These are phyloP conservation scores for Clonostachys rhizophaga DNA, from an alignment of 2,329 filamentous ascomycete genomes.

Conservation along the genomic window DNA sequence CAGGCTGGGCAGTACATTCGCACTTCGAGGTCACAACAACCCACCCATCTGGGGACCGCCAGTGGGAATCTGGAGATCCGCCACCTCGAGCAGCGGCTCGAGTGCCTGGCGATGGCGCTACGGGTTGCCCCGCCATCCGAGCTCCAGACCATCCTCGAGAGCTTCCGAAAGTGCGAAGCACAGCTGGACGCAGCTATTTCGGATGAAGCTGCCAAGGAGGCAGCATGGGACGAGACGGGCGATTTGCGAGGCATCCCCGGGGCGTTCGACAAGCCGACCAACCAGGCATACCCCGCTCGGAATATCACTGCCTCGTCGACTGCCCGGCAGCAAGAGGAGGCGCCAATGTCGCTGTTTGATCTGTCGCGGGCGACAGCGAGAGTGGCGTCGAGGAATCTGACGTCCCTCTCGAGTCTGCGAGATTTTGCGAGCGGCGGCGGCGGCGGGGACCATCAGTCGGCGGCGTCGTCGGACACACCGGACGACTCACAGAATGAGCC, in stretches of 20 bases:
- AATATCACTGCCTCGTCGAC: conserved; percentile 25
- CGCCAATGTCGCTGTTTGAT: conserved; percentile 62
- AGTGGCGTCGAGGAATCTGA: conserved; percentile 53
- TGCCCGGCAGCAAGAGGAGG: conserved; percentile 41
- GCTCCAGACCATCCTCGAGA: conserved; percentile 70
- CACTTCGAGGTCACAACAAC: conserved; percentile 44
- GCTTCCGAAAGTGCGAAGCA: conserved; percentile 73
- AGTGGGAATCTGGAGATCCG: conserved; percentile 60
- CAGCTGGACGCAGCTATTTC: conserved; percentile 65
- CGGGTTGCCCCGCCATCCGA: conserved; percentile 66
- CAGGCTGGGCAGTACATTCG: conserved; percentile 71
- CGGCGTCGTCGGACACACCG: conserved; percentile 5
- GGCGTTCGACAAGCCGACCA: conserved; percentile 33
- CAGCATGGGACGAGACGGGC: conserved; percentile 64
- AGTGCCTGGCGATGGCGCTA: conserved; percentile 71
- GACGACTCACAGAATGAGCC: conserved; percentile 22
- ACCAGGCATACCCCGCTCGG: conserved; percentile 15
- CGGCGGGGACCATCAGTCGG: background rate
- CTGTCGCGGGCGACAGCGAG: conserved; percentile 56
- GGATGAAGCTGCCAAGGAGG: conserved; percentile 63
- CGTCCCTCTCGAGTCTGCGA: conserved; percentile 48
- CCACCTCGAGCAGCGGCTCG: conserved; percentile 75
- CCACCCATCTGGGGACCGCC: conserved; percentile 56
- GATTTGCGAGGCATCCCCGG: conserved; percentile 55
- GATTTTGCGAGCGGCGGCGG: conserved; percentile 10